Base-by-base conservation (phyloP, 1,139 yeast genomes). In the Williopsis jadinii region DNA sequence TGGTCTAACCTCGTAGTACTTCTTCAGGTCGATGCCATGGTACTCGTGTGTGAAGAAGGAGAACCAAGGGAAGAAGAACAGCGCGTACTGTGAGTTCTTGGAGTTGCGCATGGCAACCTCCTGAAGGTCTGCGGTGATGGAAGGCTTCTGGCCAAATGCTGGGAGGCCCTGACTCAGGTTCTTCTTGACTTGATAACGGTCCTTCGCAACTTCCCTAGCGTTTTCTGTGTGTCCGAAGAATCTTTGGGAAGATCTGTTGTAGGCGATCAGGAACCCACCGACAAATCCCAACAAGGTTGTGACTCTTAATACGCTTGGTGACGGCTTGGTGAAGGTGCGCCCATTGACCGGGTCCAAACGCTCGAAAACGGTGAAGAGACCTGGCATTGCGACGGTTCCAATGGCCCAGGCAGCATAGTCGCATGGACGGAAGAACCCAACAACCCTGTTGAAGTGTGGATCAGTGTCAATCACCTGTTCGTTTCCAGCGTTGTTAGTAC, bases 161-260 rank as follows among this genome's bases (percentile, higher is more conserved):
- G 80, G 73, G 56, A 73, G 71, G 33, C 84, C 90, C 58, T 76
- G 67, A 35, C 85, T 73, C 47, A 85, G 73, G 52, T 80, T 72
- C 54, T 72, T 68, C 63, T 84, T 84, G 50, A 82, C 73, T 62
- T 85, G 92, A 58, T 69, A 80, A 62, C 94, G 72, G 61, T 86
- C 95, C 63, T 73, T 77, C 44, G 62, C 60, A 41, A 84, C 88
- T 63, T 86, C 95, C 53, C 81, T 68, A 30, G 69, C 59, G 64
- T 86, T 86, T 64, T 86, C 95, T 32, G 73, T 56, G 70, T 80
- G 76, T 29, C 95, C 95, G 69, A 83, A 79, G 63, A 86, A 84
- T 61, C 95, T 74, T 61, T 75, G 72, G 30, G 81, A 67, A 12
- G 90, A 79, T 54, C 74, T 68, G 38, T 66, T 75, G 63, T 84